phyloP scores from a whole-genome alignment of 1,284 basidiomycete species.

The Caloboletus inedulis region DNA sequence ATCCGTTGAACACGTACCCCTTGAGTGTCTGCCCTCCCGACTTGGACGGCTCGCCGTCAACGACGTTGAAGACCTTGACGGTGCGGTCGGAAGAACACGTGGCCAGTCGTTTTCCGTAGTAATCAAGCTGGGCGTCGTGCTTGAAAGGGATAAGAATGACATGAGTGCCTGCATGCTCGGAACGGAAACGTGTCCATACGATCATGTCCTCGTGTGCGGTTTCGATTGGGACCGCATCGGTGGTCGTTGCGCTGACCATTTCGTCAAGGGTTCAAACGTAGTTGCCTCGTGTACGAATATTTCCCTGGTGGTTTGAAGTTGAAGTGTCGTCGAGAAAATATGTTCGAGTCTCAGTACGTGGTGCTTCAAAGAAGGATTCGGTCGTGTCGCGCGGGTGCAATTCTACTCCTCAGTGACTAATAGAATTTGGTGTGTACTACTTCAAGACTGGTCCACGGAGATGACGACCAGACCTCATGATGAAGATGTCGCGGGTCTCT shows the following conservation, averaged over 20 bases:
- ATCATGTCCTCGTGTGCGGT: conserved; percentile 96
- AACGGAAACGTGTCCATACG: conserved; percentile 47
- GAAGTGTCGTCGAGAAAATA: background rate
- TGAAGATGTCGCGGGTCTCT: conserved; percentile 26
- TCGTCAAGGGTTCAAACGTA: background rate
- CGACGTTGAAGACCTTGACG: conserved; percentile 93
- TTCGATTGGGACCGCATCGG: conserved; percentile 78
- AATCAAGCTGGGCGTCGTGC: conserved; percentile 98
- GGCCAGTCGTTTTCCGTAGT: conserved; percentile 94
- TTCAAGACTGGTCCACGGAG: background rate
- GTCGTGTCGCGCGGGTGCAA: background rate
- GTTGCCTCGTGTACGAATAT: background rate
- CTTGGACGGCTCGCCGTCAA: conserved; percentile 78
- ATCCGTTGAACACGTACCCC: conserved; percentile 53
- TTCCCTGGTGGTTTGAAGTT: background rate
- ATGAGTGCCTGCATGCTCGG: background rate
- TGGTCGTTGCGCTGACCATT: conserved; percentile 42
- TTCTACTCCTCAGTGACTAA: background rate
- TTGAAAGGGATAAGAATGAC: conserved; percentile 30
- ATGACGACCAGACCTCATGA: background rate
- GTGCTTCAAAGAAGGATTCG: background rate
- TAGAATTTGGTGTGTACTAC: too few species aligned
- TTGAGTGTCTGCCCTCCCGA: conserved; percentile 76
- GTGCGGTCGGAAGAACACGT: conserved; percentile 97
- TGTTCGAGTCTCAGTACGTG: background rate